phyloP scores from a whole-genome alignment of 2,329 filamentous ascomycete genomes.

The Corynespora cassiicola region DNA sequence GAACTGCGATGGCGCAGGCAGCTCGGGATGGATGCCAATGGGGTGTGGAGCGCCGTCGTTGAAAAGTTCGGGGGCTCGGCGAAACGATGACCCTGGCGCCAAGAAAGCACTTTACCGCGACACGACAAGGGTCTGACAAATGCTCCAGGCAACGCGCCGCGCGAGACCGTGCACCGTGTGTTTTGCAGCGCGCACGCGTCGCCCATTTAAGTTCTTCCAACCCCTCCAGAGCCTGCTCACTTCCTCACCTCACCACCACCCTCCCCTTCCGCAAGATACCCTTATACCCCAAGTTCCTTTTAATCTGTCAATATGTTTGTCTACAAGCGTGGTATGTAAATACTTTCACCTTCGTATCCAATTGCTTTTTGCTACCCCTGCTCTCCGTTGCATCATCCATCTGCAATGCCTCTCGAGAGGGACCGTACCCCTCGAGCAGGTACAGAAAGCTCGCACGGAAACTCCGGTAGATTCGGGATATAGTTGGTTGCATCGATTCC shows the following conservation, averaged over 20 bases:
- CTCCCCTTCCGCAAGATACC: conserved; percentile 30
- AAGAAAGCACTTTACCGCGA: conserved; percentile 31
- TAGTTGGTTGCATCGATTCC: too few relatives aligned
- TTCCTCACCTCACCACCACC: conserved; percentile 22
- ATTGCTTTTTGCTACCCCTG: conserved; percentile 15
- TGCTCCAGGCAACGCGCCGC: conserved; percentile 18
- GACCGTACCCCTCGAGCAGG: too few relatives aligned
- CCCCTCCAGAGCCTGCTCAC: conserved; percentile 22
- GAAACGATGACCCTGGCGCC: conserved; percentile 15
- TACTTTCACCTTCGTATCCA: conserved; percentile 3
- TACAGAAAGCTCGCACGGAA: too few relatives aligned
- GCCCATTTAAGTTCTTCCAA: conserved; percentile 34
- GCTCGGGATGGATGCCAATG: conserved; percentile 2
- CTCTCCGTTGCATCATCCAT: conserved; percentile 24
- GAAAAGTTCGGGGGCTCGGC: conserved; percentile 34
- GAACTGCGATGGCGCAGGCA: conserved; percentile 9
- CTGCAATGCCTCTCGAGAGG: too few relatives aligned
- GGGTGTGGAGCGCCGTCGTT: conserved; percentile 7
- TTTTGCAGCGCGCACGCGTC: conserved; percentile 34
- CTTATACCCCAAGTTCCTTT: conserved; percentile 26
- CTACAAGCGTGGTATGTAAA: conserved; percentile 50
- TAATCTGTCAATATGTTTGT: conserved; percentile 47
- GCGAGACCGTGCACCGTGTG: conserved; percentile 21
- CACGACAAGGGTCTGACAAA: conserved; percentile 13
- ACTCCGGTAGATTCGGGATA: too few relatives aligned